These are phyloP conservation scores for Vitis hybrid DNA, from an alignment of 177 flowering plant species.

Conservation along the genomic window DNA sequence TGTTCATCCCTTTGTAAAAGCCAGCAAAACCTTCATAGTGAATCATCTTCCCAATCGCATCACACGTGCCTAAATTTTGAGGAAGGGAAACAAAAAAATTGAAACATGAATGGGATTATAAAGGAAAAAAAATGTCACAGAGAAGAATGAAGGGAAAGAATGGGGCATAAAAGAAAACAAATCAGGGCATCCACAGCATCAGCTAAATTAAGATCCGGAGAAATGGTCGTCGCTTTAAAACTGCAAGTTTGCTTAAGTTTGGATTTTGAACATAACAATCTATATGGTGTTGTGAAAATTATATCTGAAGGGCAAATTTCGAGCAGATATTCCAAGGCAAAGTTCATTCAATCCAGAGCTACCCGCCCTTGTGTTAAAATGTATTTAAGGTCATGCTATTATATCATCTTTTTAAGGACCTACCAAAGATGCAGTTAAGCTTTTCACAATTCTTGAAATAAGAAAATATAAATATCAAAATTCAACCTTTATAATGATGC, in stretches of 20 bases:
- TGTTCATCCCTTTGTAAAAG: conserved; percentile 92
- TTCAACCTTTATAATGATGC: conserved; percentile 76
- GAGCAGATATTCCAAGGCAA: neutral
- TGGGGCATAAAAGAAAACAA: neutral
- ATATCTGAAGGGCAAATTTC: neutral
- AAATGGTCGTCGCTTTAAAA: too few relatives aligned
- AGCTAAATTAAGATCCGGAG: too few relatives aligned
- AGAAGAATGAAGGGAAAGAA: too few relatives aligned
- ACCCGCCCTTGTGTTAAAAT: neutral
- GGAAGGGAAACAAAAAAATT: conserved; percentile 1
- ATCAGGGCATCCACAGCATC: neutral
- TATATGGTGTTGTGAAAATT: neutral
- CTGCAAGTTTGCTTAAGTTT: neutral
- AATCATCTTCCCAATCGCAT: conserved; percentile 85
- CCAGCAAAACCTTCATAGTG: conserved; percentile 72
- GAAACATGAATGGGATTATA: neutral
- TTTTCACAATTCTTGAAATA: too few relatives aligned
- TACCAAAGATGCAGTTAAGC: too few relatives aligned
- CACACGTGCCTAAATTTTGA: conserved; percentile 60
- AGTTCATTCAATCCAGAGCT: neutral
- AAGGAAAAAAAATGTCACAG: neutral
- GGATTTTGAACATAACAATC: neutral
- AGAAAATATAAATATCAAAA: neutral
- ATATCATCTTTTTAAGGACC: too few relatives aligned
- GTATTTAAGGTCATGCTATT: too few relatives aligned